phyloP scores from a whole-genome alignment of 305 asterid species.

The Striga hermonthica region DNA sequence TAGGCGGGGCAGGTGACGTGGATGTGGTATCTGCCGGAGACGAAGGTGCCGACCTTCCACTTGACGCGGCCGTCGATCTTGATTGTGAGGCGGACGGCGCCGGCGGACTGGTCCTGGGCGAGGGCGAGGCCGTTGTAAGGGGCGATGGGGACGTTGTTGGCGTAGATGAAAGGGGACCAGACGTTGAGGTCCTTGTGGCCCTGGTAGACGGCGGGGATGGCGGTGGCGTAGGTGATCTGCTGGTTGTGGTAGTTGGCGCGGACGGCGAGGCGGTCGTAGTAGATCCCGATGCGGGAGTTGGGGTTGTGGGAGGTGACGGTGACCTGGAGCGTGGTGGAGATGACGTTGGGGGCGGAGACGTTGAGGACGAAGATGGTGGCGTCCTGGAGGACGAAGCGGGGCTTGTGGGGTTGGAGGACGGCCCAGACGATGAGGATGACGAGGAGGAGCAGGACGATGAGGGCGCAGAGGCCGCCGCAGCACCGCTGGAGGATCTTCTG shows the following conservation, averaged over 20 bases:
- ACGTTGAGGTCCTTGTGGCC: slow-evolving; percentile 63
- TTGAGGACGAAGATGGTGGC: slow-evolving; percentile 68
- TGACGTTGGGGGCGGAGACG: slow-evolving; percentile 61
- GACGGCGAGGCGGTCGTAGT: slow-evolving; percentile 45
- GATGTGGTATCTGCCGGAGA: neutral
- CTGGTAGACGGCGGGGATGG: slow-evolving; percentile 56
- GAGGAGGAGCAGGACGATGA: slow-evolving; percentile 45
- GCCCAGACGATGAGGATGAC: slow-evolving; percentile 58
- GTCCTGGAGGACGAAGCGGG: slow-evolving; percentile 65
- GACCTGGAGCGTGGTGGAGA: slow-evolving; percentile 62
- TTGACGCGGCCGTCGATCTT: slow-evolving; percentile 8
- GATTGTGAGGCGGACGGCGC: slow-evolving; percentile 1
- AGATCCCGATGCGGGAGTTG: slow-evolving; percentile 49
- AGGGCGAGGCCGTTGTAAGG: slow-evolving; percentile 60
- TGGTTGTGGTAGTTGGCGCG: slow-evolving; percentile 58
- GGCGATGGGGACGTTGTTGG: slow-evolving; percentile 58
- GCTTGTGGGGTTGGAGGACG: slow-evolving; percentile 58
- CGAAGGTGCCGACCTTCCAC: slow-evolving; percentile 1
- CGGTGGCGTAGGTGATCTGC: slow-evolving; percentile 60
- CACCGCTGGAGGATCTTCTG: slow-evolving; percentile 31
- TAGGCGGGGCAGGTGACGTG: neutral
- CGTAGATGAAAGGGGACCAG: slow-evolving; percentile 71
- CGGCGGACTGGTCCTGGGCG: slow-evolving; percentile 29
- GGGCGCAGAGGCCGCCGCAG: slow-evolving; percentile 32
- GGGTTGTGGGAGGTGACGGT: slow-evolving; percentile 57